Evolutionary conservation across 768 basidiomycete species (phyloP).

Genomic region (Termitomyces sp.): DNA sequence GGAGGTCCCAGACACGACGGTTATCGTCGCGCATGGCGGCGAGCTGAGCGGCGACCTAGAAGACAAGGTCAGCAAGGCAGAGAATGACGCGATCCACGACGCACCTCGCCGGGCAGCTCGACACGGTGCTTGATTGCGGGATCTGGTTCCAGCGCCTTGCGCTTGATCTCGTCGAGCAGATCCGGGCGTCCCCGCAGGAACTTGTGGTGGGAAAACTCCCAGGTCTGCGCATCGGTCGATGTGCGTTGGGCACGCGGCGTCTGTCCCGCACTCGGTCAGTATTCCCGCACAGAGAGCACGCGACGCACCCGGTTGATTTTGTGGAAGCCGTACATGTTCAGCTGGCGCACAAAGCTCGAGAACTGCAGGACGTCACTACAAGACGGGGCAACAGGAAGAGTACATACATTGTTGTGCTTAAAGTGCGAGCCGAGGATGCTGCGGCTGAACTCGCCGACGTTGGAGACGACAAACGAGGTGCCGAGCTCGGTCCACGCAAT

Average conservation of each 20-base stretch:
- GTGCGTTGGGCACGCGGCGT: slow-evolving; percentile 82
- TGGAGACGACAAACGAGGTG: slow-evolving; percentile 81
- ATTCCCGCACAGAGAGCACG: neutral
- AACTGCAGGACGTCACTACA: slow-evolving; percentile 42
- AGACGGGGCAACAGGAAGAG: neutral
- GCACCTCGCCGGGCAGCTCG: slow-evolving; percentile 77
- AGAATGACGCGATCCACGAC: slow-evolving; percentile 12
- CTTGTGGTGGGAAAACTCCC: slow-evolving; percentile 88
- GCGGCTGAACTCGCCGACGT: slow-evolving; percentile 81
- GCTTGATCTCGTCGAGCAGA: slow-evolving; percentile 79
- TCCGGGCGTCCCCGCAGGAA: slow-evolving; percentile 79
- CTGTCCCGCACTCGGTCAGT: slow-evolving; percentile 23
- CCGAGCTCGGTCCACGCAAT: slow-evolving; percentile 82
- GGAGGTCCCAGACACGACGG: slow-evolving; percentile 50
- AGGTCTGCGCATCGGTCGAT: slow-evolving; percentile 74
- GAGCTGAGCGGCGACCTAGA: slow-evolving; percentile 55
- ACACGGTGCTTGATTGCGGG: slow-evolving; percentile 65
- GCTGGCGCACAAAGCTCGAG: slow-evolving; percentile 88
- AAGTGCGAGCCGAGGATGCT: slow-evolving; percentile 83
- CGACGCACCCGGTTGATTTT: slow-evolving; percentile 79
- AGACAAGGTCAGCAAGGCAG: neutral
- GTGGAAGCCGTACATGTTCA: slow-evolving; percentile 97
- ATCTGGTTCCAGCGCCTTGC: slow-evolving; percentile 80
- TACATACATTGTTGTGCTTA: slow-evolving; percentile 81
- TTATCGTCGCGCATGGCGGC: slow-evolving; percentile 71